Conservation (phyloP, 192 early-diverging fungal species). For the Mortierella alpina region DNA sequence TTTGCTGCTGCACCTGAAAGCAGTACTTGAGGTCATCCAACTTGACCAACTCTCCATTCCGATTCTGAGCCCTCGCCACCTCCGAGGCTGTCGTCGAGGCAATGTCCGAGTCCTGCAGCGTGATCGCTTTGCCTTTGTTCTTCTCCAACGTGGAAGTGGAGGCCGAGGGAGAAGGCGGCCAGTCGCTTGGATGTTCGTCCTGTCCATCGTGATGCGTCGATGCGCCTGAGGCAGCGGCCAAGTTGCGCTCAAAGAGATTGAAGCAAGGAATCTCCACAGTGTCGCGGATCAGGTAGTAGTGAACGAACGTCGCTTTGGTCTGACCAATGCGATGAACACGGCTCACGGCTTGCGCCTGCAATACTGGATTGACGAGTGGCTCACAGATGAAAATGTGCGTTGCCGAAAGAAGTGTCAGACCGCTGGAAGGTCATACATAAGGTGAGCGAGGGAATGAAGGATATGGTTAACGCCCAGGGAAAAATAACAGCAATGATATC, state of each 20-base stretch:
- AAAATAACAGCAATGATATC: not conserved
- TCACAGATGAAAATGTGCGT: conserved; percentile 58
- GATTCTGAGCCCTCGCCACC: conserved; percentile 26
- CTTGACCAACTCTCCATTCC: conserved; percentile 31
- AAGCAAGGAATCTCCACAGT: conserved; percentile 37
- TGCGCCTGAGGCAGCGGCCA: not conserved
- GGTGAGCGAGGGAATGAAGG: not conserved
- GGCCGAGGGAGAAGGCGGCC: not conserved
- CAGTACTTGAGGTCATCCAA: conserved; percentile 32
- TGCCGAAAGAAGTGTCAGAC: conserved; percentile 54
- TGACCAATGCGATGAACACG: conserved; percentile 60
- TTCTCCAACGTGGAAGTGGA: not conserved
- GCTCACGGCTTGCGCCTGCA: conserved; percentile 58
- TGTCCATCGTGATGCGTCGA: not conserved
- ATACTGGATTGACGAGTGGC: conserved; percentile 51
- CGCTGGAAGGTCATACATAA: conserved; percentile 17
- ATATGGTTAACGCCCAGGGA: not conserved
- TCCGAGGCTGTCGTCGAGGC: conserved; percentile 21
- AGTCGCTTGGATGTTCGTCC: not conserved
- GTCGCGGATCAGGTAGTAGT: conserved; percentile 28
- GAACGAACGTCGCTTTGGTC: conserved; percentile 43
- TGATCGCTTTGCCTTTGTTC: not conserved
- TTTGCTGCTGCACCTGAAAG: conserved; percentile 18
- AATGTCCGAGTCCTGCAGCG: conserved; percentile 1
- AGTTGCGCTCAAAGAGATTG: conserved; percentile 32